Conservation (phyloP, 2,329 filamentous ascomycete genomes). For the Dryadomyces sulphureus region DNA sequence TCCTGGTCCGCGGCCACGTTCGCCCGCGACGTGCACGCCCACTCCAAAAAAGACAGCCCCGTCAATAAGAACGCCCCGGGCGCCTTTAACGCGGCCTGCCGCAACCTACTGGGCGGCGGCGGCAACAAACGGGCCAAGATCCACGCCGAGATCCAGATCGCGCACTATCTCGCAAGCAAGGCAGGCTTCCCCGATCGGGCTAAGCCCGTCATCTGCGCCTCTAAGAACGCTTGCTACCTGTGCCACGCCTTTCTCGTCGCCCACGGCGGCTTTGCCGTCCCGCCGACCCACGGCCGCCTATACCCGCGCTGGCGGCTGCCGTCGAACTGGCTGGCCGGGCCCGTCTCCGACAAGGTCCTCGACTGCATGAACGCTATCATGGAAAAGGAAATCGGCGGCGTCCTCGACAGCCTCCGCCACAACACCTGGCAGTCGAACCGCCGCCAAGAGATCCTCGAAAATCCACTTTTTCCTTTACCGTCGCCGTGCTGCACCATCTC, state of each 20-base stretch:
- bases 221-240: conserved; percentile 35
- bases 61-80: neutral
- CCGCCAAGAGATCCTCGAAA: neutral
- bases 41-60: too few species aligned
- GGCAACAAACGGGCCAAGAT: conserved; percentile 17
- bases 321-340: neutral
- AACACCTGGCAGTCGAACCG: neutral
- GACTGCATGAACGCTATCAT: neutral
- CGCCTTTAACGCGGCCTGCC: neutral
- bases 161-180: conserved; percentile 24
- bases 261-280: conserved; percentile 25
- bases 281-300: conserved; percentile 26
- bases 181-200: neutral
- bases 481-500: too few species aligned
- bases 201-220: conserved; percentile 25
- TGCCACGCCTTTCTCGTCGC: conserved; percentile 31
- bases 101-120: neutral
- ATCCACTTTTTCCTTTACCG: neutral
- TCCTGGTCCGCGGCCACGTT: too few species aligned
- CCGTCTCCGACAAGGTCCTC: neutral
- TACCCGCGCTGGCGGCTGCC: conserved; percentile 31
- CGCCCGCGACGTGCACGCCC: too few species aligned
- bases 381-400: neutral
- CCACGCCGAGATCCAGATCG: conserved; percentile 35
- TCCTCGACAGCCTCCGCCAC: neutral